phyloP scores from a whole-genome alignment of 2,329 filamentous ascomycete genomes.

The Scolecobasidium constrictum region DNA sequence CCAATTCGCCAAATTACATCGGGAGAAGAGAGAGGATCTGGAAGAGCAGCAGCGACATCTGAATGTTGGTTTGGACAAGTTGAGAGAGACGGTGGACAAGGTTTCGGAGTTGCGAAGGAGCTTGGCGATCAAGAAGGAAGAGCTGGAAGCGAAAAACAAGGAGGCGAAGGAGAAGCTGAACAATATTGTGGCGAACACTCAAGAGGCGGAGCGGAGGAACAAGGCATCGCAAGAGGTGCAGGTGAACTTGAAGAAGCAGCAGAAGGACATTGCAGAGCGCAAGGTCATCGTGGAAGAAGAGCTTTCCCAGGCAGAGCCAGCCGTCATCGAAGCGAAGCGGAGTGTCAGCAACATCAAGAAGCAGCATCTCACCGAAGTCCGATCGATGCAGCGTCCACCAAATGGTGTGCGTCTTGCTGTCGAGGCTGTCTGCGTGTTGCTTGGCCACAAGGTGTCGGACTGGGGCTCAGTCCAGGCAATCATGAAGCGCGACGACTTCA shows the following conservation, averaged over 20 bases:
- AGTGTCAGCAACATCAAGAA: slow-evolving; percentile 98
- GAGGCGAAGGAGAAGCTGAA: slow-evolving; percentile 97
- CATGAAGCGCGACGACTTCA: slow-evolving; percentile 89
- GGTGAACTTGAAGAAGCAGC: slow-evolving; percentile 74
- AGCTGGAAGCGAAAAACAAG: slow-evolving; percentile 84
- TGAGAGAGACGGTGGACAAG: slow-evolving; percentile 94
- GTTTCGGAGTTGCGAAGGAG: slow-evolving; percentile 85
- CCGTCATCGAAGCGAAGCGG: slow-evolving; percentile 83
- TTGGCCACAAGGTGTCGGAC: slow-evolving; percentile 74
- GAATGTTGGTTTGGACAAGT: slow-evolving; percentile 94
- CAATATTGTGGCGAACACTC: slow-evolving; percentile 92
- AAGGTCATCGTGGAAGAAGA: slow-evolving; percentile 78
- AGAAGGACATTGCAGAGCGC: slow-evolving; percentile 73
- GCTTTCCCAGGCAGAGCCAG: slow-evolving; percentile 82
- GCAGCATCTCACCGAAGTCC: slow-evolving; percentile 92
- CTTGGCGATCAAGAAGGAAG: slow-evolving; percentile 85
- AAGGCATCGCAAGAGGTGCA: slow-evolving; percentile 82
- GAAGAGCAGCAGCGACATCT: slow-evolving; percentile 98
- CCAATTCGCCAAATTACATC: slow-evolving; percentile 94
- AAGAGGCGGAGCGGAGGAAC: slow-evolving; percentile 86
- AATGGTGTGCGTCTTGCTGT: slow-evolving; percentile 82
- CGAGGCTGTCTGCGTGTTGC: slow-evolving; percentile 89
- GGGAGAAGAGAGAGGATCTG: slow-evolving; percentile 94
- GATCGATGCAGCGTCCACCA: slow-evolving; percentile 91
- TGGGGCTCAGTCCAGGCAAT: slow-evolving; percentile 90